Percentiles rank a stretch among this genome's conserved stretches.
These are phyloP conservation scores for Bretschneidera sinensis DNA, from an alignment of 345 rosid species.

Conservation along the genomic window DNA sequence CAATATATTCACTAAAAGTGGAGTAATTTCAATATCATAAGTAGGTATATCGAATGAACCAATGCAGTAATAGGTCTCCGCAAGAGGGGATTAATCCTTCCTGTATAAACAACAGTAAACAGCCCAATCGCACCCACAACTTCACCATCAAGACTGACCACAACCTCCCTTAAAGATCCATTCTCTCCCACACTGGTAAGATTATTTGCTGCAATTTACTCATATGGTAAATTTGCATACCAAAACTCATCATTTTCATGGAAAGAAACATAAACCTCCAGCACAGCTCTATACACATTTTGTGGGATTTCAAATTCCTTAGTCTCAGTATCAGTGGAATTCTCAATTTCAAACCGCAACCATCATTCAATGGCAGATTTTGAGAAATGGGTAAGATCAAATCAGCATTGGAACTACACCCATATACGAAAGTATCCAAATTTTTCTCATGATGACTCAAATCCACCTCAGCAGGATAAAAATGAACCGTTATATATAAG, in stretches of 20 bases:
- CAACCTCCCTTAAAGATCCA: slow-evolving; percentile 90
- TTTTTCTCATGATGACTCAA: slow-evolving; percentile 1
- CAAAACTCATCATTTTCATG: slow-evolving; percentile 94
- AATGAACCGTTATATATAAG: slow-evolving; percentile 61
- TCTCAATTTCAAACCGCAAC: slow-evolving; percentile 76
- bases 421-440: slow-evolving; percentile 17
- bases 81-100: slow-evolving; percentile 75
- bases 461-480: slow-evolving; percentile 40
- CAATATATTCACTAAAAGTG: slow-evolving; percentile 52
- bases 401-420: slow-evolving; percentile 50
- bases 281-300: slow-evolving; percentile 80
- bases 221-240: slow-evolving; percentile 67
- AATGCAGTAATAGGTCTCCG: slow-evolving; percentile 76
- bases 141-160: slow-evolving; percentile 58
- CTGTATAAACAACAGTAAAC: slow-evolving; percentile 81
- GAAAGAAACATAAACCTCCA: slow-evolving; percentile 88
- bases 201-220: slow-evolving; percentile 57
- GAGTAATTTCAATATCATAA: slow-evolving; percentile 79
- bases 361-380: slow-evolving; percentile 59
- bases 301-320: slow-evolving; percentile 59
- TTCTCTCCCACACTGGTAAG: slow-evolving; percentile 48
- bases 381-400: slow-evolving; percentile 74
- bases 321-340: slow-evolving; percentile 28
- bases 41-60: slow-evolving; percentile 87
- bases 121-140: slow-evolving; percentile 82